Base-by-base conservation (phyloP, 176 grass and related monocot genomes). In the Lolium perenne region DNA sequence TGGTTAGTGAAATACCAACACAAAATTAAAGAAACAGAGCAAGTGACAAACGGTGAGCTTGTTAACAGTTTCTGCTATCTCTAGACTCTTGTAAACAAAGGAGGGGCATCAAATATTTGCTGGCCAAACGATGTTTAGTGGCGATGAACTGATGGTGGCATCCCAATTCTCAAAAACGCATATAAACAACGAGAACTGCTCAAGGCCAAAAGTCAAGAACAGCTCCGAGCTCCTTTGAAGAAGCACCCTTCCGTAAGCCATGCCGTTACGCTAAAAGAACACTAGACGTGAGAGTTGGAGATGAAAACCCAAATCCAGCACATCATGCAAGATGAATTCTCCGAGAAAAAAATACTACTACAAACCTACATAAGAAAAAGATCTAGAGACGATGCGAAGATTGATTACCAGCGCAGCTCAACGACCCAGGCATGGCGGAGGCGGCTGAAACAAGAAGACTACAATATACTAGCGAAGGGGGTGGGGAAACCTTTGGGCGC, bases 401-500 rank as follows among this genome's bases (percentile, higher is more conserved):
- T 38, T 8, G 25, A 83, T 54, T 40, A 79, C 65, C 64, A 48
- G 17, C 18, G 49, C 11, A 29, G 38, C 21, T 16, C 45, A 71
- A 29, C 25, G 26, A 84, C 15, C 15, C 1, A 2, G 49, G 64
- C 80, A 87, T 46, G 74, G 45, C 23, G 63, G 23, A 71, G 32
- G n/a, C 60, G 26, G 45, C 71, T 11, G 32, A 67, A 38, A 7
- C 58, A 51, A 17, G 40, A 81, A 78, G n/a, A 49, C 59, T 69
- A 35, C 41, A 8, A 7, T 43, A 22, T 16, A 47, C 7, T 69
- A 74, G 6, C n/a, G 20, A 61, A 14, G 47, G 49, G 15, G 29
- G 9, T 10, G 25, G 49, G 85, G 45, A 18, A 67, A 91, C 90
- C 90, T 91, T 77, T 77, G 77, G 77, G 70, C 46, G 23, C 61